Evolutionary conservation across 495 filamentous ascomycete genomes (phyloP), one percentile per base, ranked within the genome.

Genomic region (Xylaria venustula): DNA sequence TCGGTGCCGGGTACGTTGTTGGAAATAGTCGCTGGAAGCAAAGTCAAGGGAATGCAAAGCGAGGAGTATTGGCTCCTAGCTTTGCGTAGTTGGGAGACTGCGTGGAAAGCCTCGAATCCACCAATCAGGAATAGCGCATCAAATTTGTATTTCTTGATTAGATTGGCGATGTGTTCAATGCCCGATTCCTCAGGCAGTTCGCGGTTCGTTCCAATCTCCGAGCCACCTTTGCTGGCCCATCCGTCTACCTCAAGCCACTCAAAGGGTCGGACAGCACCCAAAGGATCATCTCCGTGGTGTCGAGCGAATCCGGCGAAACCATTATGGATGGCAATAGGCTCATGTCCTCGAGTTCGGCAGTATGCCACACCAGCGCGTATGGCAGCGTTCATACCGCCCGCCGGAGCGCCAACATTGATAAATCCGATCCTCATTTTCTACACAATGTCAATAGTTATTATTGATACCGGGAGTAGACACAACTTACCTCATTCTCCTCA

Each of bases 1-100:
- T 99, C 95, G 14, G 92, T 97, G 8, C 95, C 95, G 0, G 94
- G 95, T 8, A 99, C 95, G 74, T 99, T 99, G 80, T 98, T 98
- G 66, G 89, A 93, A 71, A 99, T 92, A 25, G 95, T 99, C n/a
- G 95, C 95, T 17, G 95, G 95, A 14, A 98, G 80, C 23, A 96
- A 81, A 22, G 87, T 83, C 85, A 98, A 92, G 49, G 95, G 95
- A 64, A 99, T 98, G 71, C 90, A 90, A 64, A 99, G 90, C 5
- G 90, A 87, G 9, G 88, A 83, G 72, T 89, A 97, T 50, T 89
- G 78, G 9, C 85, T 82, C 54, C 92, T 81, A 3, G 89, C 93
- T 74, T 88, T 83, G 58, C 93, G 86, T 40, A 99, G 81, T 73
- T 98, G 87, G 37, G 88, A 89, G 47, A 97, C 82, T 1, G 95